Evolutionary conservation across 371 early-diverging fungal species (phyloP), one percentile per base, ranked within the genome.

Genomic region (Saksenaea vasiformis): DNA sequence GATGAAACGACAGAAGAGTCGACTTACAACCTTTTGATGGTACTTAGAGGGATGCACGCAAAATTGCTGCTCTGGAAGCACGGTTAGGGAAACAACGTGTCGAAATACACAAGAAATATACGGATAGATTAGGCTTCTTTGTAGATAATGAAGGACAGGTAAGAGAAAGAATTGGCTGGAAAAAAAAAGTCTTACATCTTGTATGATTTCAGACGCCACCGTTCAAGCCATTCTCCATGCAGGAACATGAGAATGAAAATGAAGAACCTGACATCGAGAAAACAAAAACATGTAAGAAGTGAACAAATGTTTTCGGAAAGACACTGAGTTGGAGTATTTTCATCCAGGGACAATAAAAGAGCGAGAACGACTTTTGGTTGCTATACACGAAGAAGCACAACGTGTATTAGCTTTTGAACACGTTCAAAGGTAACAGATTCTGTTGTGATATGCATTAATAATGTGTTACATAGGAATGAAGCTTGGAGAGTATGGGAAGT

Each of bases 401-500:
- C 53, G 74, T 14, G 56, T 57, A 9, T 22, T 70, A 7, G 64
- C 66, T 1, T 28, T 64, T 39, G 61, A 70, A 14, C 61, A 61
- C 19, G 38, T 72, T 22, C 58, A 67, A 65, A 70, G 53, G 76
- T 73, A 68, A 22, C 7, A 19, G 39, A 39, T n/a, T n/a, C 11
- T 14, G 39, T n/a, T 58, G 28, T 41, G 15, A 13, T 13, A 35
- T 11, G 39, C 3, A 56, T n/a, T 14, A 55, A 31, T 34, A 31
- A 54, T 17, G 14, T 15, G 11, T 7, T 34, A 54, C 27, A 15
- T 63, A 75, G 78, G 14, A 56, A 64, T 22, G 73, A 78, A 37
- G 64, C 56, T 17, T 69, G 71, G 66, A 60, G 70, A 36, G 57
- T 78, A 24, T 75, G 73, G 73, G 75, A 81, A 7, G 74, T 89